Percentiles rank a stretch among this genome's conserved stretches.
Evolutionary conservation across 306 rosid genomes (phyloP).

Genomic region (Cotoneaster glaucophyllus): DNA sequence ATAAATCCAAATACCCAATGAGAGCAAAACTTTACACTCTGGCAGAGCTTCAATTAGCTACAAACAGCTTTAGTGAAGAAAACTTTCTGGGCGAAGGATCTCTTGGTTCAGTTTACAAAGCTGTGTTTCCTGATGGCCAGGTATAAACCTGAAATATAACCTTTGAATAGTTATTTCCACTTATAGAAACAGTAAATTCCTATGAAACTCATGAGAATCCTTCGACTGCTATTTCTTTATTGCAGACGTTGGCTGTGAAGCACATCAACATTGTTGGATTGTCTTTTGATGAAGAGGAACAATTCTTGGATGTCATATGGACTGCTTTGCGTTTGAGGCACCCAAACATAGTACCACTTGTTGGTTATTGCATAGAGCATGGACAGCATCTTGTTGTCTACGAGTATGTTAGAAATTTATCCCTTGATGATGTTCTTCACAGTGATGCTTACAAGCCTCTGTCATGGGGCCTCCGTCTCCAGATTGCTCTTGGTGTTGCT

Average conservation of each 20-base stretch:
- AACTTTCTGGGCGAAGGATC: constrained; percentile 83
- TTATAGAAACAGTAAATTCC: constrained; percentile 4
- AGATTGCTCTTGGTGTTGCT: constrained; percentile 71
- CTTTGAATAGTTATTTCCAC: background rate
- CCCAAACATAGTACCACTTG: constrained; percentile 67
- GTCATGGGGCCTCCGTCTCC: constrained; percentile 71
- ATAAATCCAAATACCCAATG: constrained; percentile 43
- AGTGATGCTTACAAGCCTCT: constrained; percentile 53
- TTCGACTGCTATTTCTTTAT: background rate
- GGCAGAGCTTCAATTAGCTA: constrained; percentile 69
- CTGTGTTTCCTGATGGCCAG: constrained; percentile 71
- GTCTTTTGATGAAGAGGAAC: constrained; percentile 70
- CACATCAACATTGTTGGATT: constrained; percentile 53
- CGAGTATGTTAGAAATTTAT: constrained; percentile 57
- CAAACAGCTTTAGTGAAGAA: constrained; percentile 63
- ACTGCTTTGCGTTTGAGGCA: constrained; percentile 70
- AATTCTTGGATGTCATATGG: constrained; percentile 75
- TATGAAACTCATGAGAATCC: constrained; percentile 3
- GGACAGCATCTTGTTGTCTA: constrained; percentile 79
- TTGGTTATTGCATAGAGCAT: constrained; percentile 77
- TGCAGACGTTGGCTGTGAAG: constrained; percentile 73
- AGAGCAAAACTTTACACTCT: constrained; percentile 60
- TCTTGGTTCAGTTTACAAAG: constrained; percentile 85
- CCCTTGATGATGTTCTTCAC: constrained; percentile 69
- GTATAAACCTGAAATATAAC: constrained; percentile 29